Conservation (phyloP, 2,329 filamentous ascomycete species). For the Phaeosphaeriaceae sp. region DNA sequence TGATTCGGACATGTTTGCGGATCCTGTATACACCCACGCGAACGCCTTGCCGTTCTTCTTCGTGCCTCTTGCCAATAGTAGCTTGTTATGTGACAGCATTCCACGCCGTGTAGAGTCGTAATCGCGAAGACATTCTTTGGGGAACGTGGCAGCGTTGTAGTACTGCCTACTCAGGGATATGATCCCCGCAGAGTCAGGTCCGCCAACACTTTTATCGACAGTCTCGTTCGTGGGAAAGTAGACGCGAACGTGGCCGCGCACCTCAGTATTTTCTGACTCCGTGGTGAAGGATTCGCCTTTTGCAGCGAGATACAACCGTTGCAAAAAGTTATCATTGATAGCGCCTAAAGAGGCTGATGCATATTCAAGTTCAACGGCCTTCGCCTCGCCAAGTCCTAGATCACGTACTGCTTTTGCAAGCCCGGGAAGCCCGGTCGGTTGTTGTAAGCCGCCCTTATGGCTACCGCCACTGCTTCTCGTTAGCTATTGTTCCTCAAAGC, state of each 20-base stretch:
- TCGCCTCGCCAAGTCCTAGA: constrained; percentile 39
- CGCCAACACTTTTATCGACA: constrained; percentile 69
- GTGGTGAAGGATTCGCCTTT: constrained; percentile 46
- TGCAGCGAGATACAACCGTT: constrained; percentile 64
- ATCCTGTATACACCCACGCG: constrained; percentile 87
- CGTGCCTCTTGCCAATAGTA: constrained; percentile 51
- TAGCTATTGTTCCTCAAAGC: not conserved
- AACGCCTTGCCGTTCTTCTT: constrained; percentile 42
- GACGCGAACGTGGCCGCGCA: constrained; percentile 32
- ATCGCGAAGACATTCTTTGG: constrained; percentile 74
- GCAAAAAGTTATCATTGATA: constrained; percentile 72
- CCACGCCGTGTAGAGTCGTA: constrained; percentile 74
- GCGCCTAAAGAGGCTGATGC: constrained; percentile 83
- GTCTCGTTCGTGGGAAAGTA: constrained; percentile 43
- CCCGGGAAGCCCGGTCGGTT: constrained; percentile 74
- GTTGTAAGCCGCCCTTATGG: constrained; percentile 45
- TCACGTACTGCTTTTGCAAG: constrained; percentile 69
- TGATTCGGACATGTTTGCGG: constrained; percentile 89
- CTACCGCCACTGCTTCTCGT: constrained; percentile 38
- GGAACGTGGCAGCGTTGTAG: constrained; percentile 76
- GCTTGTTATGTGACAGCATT: constrained; percentile 88
- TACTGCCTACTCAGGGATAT: constrained; percentile 79
- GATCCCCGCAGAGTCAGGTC: constrained; percentile 71
- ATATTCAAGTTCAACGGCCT: constrained; percentile 73
- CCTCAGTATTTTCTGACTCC: constrained; percentile 1